Percentiles rank a stretch among this genome's conserved stretches.
phyloP scores from a whole-genome alignment of 305 asterid genomes.

The Fraxinus xanthoxyloides region DNA sequence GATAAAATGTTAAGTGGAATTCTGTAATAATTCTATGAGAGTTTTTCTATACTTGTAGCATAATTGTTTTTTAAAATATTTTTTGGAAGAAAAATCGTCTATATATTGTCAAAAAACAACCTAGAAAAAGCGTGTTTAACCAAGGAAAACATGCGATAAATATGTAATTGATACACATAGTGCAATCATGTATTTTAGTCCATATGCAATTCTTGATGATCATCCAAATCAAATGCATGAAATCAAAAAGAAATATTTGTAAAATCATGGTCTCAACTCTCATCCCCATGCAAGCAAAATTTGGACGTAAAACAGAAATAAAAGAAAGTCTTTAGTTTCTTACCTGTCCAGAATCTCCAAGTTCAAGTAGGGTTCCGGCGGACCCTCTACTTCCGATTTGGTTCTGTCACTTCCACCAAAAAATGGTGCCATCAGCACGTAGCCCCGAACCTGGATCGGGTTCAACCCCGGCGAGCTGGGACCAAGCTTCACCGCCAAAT shows the following conservation, averaged over 20 bases:
- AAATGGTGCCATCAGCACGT: slow-evolving; percentile 76
- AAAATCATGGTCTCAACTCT: background rate
- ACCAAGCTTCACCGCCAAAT: slow-evolving; percentile 62
- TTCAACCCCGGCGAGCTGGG: slow-evolving; percentile 49
- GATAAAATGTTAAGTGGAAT: too few relatives aligned
- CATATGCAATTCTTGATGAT: background rate
- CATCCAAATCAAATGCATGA: background rate
- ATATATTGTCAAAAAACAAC: too few relatives aligned
- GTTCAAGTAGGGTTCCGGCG: slow-evolving; percentile 49
- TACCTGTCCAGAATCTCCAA: slow-evolving; percentile 75
- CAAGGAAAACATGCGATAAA: background rate
- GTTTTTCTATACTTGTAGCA: too few relatives aligned
- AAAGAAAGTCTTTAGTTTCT: background rate
- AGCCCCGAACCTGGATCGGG: slow-evolving; percentile 67
- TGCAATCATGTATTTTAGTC: background rate
- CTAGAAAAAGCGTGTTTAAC: background rate
- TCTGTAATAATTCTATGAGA: too few relatives aligned
- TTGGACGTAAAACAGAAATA: too few relatives aligned
- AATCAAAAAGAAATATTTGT: background rate
- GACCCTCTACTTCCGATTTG: slow-evolving; percentile 65
- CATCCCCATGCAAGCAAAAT: background rate
- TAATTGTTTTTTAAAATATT: too few relatives aligned
- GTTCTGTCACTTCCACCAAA: slow-evolving; percentile 73
- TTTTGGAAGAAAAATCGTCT: too few relatives aligned
- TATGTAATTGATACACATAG: background rate